A percentile compares a stretch with the other conserved stretches of the same genome.
Evolutionary conservation across 2,329 filamentous ascomycete species (phyloP).

Genomic region (Claviceps maximensis): DNA sequence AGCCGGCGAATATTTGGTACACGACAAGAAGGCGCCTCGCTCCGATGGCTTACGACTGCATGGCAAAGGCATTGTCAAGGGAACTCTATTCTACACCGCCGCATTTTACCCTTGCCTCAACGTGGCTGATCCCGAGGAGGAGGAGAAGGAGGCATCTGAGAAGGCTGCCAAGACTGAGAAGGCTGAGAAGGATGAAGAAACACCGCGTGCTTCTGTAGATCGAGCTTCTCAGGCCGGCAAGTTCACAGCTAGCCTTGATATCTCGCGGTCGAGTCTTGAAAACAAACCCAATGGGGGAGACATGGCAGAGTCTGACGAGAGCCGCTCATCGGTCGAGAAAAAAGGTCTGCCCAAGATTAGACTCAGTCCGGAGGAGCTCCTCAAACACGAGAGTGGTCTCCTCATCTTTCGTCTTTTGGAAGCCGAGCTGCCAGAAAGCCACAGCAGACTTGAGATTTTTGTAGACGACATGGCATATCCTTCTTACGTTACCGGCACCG

Average conservation of each 20-base stretch:
- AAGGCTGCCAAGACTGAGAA: conserved; percentile 1
- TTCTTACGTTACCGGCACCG: conserved; percentile 69
- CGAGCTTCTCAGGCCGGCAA: conserved; percentile 27
- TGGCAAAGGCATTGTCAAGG: conserved; percentile 62
- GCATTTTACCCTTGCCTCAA: conserved; percentile 86
- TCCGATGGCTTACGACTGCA: conserved; percentile 61
- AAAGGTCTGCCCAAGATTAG: conserved; percentile 60
- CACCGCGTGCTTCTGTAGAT: conserved; percentile 8
- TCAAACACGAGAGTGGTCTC: conserved; percentile 79
- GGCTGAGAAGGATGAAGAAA: conserved; percentile 1
- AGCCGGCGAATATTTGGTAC: conserved; percentile 64
- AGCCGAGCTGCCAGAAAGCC: conserved; percentile 63
- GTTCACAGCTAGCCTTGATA: conserved; percentile 26
- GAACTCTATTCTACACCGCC: conserved; percentile 66
- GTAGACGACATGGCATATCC: conserved; percentile 94
- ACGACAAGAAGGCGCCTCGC: conserved; percentile 60
- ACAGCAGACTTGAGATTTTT: conserved; percentile 71
- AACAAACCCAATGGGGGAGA: conserved; percentile 4
- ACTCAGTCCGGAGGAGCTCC: conserved; percentile 66
- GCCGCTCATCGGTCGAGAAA: conserved; percentile 21
- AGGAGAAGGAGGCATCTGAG: conserved; percentile 39
- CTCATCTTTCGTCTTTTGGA: conserved; percentile 92
- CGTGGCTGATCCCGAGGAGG: conserved; percentile 79
- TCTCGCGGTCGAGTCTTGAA: conserved; percentile 3
- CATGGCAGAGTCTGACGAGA: conserved; percentile 21